phyloP scores from a whole-genome alignment of 768 basidiomycete species.

The Boletus bicolor region DNA sequence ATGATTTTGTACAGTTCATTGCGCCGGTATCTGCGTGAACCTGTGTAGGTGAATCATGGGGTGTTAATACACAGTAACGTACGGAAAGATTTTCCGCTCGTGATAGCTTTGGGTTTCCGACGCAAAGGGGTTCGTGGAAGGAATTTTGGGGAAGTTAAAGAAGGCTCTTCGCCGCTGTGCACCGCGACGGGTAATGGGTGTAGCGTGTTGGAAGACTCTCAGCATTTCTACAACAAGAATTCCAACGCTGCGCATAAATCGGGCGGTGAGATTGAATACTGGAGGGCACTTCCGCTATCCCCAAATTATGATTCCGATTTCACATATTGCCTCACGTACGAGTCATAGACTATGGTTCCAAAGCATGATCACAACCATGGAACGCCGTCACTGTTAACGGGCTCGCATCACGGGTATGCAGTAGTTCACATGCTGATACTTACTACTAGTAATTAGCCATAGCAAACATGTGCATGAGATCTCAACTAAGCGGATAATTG shows the following conservation, averaged over 20 bases:
- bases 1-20: constrained; percentile 83
- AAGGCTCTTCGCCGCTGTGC: constrained; percentile 30
- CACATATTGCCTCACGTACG: background rate
- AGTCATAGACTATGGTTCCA: background rate
- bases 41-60: constrained; percentile 8
- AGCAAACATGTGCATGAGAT: background rate
- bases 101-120: constrained; percentile 61
- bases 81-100: constrained; percentile 89
- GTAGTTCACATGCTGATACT: background rate
- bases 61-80: constrained; percentile 34
- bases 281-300: background rate
- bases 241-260: background rate
- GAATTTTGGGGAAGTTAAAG: constrained; percentile 52
- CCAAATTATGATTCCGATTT: background rate
- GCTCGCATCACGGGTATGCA: background rate
- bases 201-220: constrained; percentile 8
- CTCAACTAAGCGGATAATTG: background rate
- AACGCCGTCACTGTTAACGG: background rate
- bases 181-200: background rate
- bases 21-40: constrained; percentile 60
- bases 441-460: background rate
- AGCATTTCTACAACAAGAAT: constrained; percentile 17
- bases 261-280: background rate
- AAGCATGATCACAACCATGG: background rate
- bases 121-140: constrained; percentile 41